Percentiles rank a stretch among this genome's conserved stretches.
phyloP scores from a whole-genome alignment of 179 eudicot genomes.

The Silene coronaria region DNA sequence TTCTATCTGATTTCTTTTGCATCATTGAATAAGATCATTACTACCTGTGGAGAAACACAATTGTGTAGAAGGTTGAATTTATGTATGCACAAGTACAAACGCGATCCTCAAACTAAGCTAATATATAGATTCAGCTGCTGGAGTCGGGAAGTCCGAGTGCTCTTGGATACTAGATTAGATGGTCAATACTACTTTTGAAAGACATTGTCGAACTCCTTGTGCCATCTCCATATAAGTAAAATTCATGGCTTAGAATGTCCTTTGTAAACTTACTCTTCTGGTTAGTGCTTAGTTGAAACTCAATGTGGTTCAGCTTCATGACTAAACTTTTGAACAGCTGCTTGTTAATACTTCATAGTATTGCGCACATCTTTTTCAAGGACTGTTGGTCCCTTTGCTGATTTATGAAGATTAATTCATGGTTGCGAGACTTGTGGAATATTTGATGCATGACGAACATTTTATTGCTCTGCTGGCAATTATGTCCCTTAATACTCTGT shows the following conservation, averaged over 20 bases:
- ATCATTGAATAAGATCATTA: neutral
- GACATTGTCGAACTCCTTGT: neutral
- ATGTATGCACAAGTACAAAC: neutral
- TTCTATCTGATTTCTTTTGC: neutral
- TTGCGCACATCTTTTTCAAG: neutral
- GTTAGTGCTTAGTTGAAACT: neutral
- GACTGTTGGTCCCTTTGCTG: neutral
- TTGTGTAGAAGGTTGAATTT: neutral
- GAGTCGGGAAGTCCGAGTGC: neutral
- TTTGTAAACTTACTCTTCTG: neutral
- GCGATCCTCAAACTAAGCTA: too few species aligned
- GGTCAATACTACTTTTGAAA: neutral
- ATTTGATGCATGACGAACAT: neutral
- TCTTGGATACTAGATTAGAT: neutral
- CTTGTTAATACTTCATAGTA: neutral
- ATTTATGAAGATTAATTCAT: neutral
- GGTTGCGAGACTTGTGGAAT: neutral
- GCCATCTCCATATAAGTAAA: neutral
- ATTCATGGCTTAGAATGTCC: neutral
- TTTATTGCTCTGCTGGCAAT: conserved; percentile 10
- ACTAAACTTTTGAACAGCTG: neutral
- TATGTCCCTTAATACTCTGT: conserved; percentile 2
- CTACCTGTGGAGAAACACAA: too few species aligned
- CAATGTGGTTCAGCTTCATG: neutral
- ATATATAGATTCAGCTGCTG: neutral